Evolutionary conservation across 495 filamentous ascomycete genomes (phyloP), one percentile per base, ranked within the genome.

Genomic region (Cryomyces antarcticus): DNA sequence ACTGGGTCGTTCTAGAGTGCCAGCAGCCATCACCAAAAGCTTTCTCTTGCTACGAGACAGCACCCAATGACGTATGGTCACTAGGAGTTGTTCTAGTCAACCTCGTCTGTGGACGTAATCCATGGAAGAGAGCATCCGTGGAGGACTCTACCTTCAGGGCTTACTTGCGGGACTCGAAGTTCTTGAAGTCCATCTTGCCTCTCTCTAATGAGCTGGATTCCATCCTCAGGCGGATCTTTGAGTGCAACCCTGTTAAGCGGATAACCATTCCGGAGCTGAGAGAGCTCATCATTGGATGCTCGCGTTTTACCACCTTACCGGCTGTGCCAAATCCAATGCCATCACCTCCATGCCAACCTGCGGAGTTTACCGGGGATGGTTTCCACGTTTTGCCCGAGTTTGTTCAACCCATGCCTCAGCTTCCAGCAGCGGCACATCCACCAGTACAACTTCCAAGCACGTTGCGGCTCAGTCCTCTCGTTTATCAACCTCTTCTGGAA

Each of bases 21-120:
- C 82, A 96, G 67, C 82, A 92, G 58, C 67, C 78, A 38, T 77
- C 81, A 49, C 75, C 85, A 36, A 72, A 78, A 57, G 77, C 76
- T 46, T 75, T 78, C 53, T 69, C 71, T 12, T 92, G 72, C 60
- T 99, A 99, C 59, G 80, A 74, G 41, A 92, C 87, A 39, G 84
- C 80, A 41, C 82, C 87, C 17, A 99, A 96, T 67, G 89, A 99
- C 61, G 75, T 99, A 52, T 99, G 89, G 89, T 88, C 83, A 57
- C 71, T 99, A 37, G 89, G 89, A 42, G 88, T 99, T 9, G 92
- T 99, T 60, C 69, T 99, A 46, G 84, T 99, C 46, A 99, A 99
- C 60, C 71, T 99, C 44, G 92, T 86, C 46, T 96, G 89, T 68
- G 88, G 89, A 56, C 82, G 92, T 51, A 99, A 99, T 62, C 89